Percentiles rank a stretch among this genome's conserved stretches.
Conservation (phyloP, 805 yeast genomes). For the Candida maesae region DNA sequence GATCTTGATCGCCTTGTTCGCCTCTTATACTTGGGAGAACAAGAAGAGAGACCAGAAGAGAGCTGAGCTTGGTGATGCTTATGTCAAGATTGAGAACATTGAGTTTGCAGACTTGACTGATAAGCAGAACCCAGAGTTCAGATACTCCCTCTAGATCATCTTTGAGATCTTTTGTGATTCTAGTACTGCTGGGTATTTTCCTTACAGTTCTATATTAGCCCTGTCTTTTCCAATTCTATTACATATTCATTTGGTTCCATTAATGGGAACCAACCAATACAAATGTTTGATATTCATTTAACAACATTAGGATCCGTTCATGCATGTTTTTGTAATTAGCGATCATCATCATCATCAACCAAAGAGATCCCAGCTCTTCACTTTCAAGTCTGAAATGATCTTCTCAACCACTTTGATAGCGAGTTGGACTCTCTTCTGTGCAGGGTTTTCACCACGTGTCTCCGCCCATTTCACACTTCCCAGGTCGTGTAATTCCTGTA, state of each 20-base stretch:
- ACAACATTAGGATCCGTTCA: too few species aligned
- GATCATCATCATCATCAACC: conserved; percentile 22
- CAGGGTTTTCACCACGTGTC: conserved; percentile 18
- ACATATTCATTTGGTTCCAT: too few species aligned
- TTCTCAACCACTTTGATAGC: conserved; percentile 26
- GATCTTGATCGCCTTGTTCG: conserved; percentile 29
- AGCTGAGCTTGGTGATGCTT: conserved; percentile 25
- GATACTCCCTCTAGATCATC: conserved; percentile 24
- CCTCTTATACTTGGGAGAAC: conserved; percentile 36
- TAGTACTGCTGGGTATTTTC: background rate
- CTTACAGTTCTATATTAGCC: too few species aligned
- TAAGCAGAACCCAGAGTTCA: conserved; percentile 29
- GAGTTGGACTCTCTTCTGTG: conserved; percentile 27
- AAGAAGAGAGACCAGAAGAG: conserved; percentile 36
- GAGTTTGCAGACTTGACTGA: conserved; percentile 48
- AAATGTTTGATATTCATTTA: too few species aligned
- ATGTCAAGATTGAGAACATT: conserved; percentile 29
- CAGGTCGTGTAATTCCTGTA: conserved; percentile 12
- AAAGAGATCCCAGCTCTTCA: conserved; percentile 48
- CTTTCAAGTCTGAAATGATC: conserved; percentile 29
- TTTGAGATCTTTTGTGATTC: background rate
- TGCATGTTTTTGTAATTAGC: too few species aligned
- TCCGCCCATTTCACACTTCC: background rate
- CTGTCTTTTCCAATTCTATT: too few species aligned
- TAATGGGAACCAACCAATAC: too few species aligned